Percentiles rank a stretch among this genome's conserved stretches.
Conservation (phyloP, 148 eudicot genomes). For the Nepenthes mirabilis region DNA sequence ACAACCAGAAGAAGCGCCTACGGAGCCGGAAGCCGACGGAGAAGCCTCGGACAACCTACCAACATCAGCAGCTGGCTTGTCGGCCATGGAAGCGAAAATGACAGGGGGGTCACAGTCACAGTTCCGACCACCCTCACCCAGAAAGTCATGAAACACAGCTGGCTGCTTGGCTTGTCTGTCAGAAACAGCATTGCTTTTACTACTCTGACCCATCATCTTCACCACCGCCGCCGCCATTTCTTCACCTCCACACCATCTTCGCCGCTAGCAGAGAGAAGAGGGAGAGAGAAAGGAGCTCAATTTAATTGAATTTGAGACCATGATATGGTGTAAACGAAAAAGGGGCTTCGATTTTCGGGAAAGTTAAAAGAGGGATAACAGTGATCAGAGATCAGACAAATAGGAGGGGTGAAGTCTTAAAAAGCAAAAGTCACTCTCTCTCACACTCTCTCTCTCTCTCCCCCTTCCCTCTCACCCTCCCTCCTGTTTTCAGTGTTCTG, state of each 20-base stretch:
- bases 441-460: background rate
- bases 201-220: slow-evolving; percentile 16
- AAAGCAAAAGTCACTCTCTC: slow-evolving; percentile 27
- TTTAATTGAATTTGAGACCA: background rate
- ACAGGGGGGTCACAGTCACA: slow-evolving; percentile 15
- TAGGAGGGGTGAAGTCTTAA: slow-evolving; percentile 19
- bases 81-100: background rate
- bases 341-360: slow-evolving; percentile 23
- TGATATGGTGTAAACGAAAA: slow-evolving; percentile 7
- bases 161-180: slow-evolving; percentile 8
- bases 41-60: slow-evolving; percentile 20
- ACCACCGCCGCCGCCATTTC: slow-evolving; percentile 17
- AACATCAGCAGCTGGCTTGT: slow-evolving; percentile 7
- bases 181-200: slow-evolving; percentile 10
- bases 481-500: slow-evolving; percentile 1
- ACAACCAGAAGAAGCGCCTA: slow-evolving; percentile 21
- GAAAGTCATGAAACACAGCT: slow-evolving; percentile 50
- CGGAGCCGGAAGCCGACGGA: slow-evolving; percentile 24
- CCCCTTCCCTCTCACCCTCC: background rate
- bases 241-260: slow-evolving; percentile 13
- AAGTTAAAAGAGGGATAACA: slow-evolving; percentile 7
- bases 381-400: background rate
- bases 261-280: slow-evolving; percentile 1
- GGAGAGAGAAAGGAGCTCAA: background rate
- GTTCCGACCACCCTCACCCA: slow-evolving; percentile 18